Evolutionary conservation across 306 rosid species (phyloP), one percentile per base, ranked within the genome.

Genomic region (Hylodesmum podocarpum): DNA sequence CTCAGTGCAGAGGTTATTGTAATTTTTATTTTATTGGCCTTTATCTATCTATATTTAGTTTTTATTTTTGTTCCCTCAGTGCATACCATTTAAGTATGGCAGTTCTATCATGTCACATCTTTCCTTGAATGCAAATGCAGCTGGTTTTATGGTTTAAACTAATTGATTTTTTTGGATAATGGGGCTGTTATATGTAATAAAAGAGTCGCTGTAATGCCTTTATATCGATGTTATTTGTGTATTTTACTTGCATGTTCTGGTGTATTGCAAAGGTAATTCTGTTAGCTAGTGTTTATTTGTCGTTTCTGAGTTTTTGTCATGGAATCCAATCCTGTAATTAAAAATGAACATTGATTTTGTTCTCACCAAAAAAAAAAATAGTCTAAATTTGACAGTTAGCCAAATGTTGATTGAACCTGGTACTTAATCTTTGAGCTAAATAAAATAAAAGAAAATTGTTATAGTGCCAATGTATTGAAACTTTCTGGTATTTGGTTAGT

Each of bases 1-100:
- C 88, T 95, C 18, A 57, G 74, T 77, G 87, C 90, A 24, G 97
- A 92, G 97, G 98, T 95, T 80, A 47, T 80, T 44, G 5, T 44
- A 19, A 11, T 39, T 78, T 71, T 13, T 8, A 31, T 74, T 28
- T 77, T 58, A 40, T 59, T 58, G 57, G 49, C 25, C 13, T 77
- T 50, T 63, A 15, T 69, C 71, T 15, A 7, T 72, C 31, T 5
- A 6, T 71, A n/a, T 76, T 72, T 24, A 22, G 37, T 55, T 79
- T 63, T 57, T 25, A 41, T 27, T 28, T 41, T 1, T 62, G 18
- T 14, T 50, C 63, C 63, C 36, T 6, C 18, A 12, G 37, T 33
- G 10, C 44, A 40, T 76, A 18, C 5, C 0, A 37, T 57, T 66
- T 18, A 73, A 54, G 43, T 31, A 36, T 49, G 62, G 11, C 25